phyloP scores from a whole-genome alignment of 176 grass and related monocot species.

The Eremochloa ophiuroides region DNA sequence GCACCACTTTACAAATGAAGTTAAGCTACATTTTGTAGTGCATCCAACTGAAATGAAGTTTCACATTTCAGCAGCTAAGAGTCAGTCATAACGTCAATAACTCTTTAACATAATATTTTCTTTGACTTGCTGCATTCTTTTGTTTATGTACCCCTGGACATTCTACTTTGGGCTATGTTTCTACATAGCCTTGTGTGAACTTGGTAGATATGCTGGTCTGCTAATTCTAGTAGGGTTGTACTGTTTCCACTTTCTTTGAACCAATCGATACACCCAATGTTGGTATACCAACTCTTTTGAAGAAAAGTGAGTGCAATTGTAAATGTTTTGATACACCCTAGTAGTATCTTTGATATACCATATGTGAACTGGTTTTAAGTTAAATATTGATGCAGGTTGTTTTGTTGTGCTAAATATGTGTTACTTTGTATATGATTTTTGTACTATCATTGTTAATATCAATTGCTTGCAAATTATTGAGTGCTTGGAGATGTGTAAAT shows the following conservation, averaged over 20 bases:
- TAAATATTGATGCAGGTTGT: not conserved
- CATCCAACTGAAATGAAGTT: not conserved
- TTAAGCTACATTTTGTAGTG: not conserved
- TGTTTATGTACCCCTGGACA: not conserved
- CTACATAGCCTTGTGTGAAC: not conserved
- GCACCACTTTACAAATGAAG: not conserved
- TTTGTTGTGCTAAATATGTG: not conserved
- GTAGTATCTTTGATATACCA: not conserved
- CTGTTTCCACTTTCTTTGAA: not conserved
- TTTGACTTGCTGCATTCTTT: not conserved
- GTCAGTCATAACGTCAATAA: not conserved
- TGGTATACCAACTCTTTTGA: not conserved
- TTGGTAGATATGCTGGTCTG: not conserved
- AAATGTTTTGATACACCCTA: not conserved
- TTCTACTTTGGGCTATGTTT: not conserved
- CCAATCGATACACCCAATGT: not conserved
- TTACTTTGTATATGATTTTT: not conserved
- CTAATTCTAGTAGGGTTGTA: not conserved
- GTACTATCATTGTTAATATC: not conserved
- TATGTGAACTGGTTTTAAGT: not conserved
- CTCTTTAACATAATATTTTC: not conserved
- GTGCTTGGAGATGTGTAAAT: not conserved
- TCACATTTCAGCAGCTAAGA: not conserved
- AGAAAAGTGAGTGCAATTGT: not conserved
- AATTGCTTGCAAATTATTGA: constrained; percentile 7